Evolutionary conservation across 2,329 filamentous ascomycete genomes (phyloP), one percentile per base, ranked within the genome.

Genomic region (Pleurostoma richardsiae): DNA sequence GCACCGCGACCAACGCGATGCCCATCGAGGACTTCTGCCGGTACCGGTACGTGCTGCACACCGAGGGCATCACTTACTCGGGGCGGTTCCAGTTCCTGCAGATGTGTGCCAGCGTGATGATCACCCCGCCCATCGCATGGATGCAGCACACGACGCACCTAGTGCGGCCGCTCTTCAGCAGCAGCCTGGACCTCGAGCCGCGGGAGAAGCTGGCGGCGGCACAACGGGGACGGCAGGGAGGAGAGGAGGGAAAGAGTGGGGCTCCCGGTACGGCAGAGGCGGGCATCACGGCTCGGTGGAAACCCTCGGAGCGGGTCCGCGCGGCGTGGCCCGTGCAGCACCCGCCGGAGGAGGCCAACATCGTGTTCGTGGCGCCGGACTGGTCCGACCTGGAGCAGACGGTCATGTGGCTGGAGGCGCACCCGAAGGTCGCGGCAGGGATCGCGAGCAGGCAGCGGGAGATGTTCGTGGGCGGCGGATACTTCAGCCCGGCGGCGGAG

Each of bases 1-100:
- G 47, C 7, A 65, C 66, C 47, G 65, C 65, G 10, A 60, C 46
- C 49, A 79, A 79, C 60, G 67, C 68, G 6, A 53, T 79, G 7
- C 50, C 54, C 6, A 73, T 79, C 52, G 67, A 74, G 50, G 73
- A 73, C 41, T 79, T 79, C 50, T 79, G 76, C 59, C 60, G 61
- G 45, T 73, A 74, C 59, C 70, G 68, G 46, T 78, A 77, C 57
- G 62, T 79, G 39, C 58, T 78, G 29, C 70, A 78, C 57, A 77
- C 74, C 5, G 75, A 79, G 61, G 75, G 75, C 5, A 63, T 79
- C n/a, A 69, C 73, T 4, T 79, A 79, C 60, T 73, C 67, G 45
- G 75, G 75, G 2, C 68, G 74, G 10, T 69, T 79, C 48, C 72
- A 71, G 49, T 77, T 72, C 54, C 68, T 77, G 56, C 72, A 73